These are phyloP conservation scores for Candida nonsorbophila DNA, from an alignment of 805 yeast genomes.

Conservation along the genomic window DNA sequence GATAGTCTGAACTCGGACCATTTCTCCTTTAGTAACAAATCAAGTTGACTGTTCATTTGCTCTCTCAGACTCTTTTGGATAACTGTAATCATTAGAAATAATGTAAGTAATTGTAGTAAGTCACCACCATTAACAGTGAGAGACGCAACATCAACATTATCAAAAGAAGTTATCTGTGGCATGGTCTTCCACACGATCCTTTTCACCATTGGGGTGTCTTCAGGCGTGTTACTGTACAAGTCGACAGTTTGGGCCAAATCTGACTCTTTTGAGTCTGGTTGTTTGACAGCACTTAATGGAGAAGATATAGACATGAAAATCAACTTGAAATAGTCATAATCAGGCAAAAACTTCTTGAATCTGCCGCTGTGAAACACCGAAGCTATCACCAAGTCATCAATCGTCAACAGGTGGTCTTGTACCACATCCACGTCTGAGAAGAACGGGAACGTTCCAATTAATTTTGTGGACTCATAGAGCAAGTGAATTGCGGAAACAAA, in stretches of 20 bases:
- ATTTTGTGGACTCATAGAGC: conserved; percentile 35
- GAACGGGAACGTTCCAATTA: conserved; percentile 48
- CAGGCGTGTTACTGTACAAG: neutral
- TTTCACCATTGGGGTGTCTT: neutral
- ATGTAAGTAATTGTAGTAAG: conserved; percentile 41
- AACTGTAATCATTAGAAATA: conserved; percentile 42
- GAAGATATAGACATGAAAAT: conserved; percentile 41
- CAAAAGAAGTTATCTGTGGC: conserved; percentile 22
- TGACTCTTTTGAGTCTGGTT: conserved; percentile 1
- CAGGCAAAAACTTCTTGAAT: conserved; percentile 25
- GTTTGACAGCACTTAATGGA: neutral
- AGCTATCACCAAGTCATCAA: conserved; percentile 23
- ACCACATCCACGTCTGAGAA: conserved; percentile 28
- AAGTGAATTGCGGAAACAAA: conserved; percentile 12
- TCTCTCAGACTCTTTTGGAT: conserved; percentile 17
- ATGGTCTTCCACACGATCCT: conserved; percentile 6
- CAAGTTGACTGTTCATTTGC: conserved; percentile 23
- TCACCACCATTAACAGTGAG: conserved; percentile 34
- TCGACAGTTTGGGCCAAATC: neutral
- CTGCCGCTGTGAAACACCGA: conserved; percentile 38
- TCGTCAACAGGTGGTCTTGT: conserved; percentile 30
- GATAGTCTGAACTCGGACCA: conserved; percentile 40
- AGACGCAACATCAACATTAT: conserved; percentile 34
- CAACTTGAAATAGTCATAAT: conserved; percentile 38
- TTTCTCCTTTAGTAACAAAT: conserved; percentile 14